Percentiles rank a stretch among this genome's conserved stretches.
phyloP scores from a whole-genome alignment of 371 early-diverging fungal genomes.

The Amoeboaphelidium protococcarum region DNA sequence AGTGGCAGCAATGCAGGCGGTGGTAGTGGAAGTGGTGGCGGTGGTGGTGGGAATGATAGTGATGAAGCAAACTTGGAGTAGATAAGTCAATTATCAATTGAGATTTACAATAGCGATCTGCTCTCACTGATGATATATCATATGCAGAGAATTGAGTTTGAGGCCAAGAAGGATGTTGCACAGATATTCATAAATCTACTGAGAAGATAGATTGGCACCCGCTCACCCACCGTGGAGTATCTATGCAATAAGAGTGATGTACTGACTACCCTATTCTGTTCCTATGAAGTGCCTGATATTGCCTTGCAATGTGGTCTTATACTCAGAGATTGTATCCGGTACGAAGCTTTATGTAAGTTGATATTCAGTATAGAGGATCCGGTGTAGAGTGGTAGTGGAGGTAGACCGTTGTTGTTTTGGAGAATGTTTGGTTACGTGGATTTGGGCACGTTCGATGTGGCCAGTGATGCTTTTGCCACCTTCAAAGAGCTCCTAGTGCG shows the following conservation, averaged over 20 bases:
- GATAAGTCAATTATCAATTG: conserved; percentile 76
- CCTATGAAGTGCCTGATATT: conserved; percentile 77
- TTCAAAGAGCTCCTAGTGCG: conserved; percentile 30
- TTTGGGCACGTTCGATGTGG: conserved; percentile 84
- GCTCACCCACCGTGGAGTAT: conserved; percentile 87
- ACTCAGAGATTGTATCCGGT: conserved; percentile 77
- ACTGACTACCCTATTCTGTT: conserved; percentile 18
- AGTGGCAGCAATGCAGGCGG: no score
- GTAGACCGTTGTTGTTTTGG: conserved; percentile 64
- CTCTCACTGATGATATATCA: conserved; percentile 52
- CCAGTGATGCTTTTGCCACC: conserved; percentile 88
- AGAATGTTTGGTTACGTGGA: conserved; percentile 81
- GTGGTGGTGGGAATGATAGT: no score
- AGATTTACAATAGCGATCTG: conserved; percentile 66
- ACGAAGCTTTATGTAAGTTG: conserved; percentile 63
- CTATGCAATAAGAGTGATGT: conserved; percentile 52
- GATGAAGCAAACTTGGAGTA: no score
- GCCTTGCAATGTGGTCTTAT: conserved; percentile 91
- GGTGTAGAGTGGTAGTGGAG: no score
- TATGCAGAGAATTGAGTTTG: conserved; percentile 74
- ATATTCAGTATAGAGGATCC: no score
- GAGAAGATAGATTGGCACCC: conserved; percentile 71
- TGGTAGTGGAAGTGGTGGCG: no score
- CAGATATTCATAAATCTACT: conserved; percentile 86
- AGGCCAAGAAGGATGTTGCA: conserved; percentile 91